Evolutionary conservation across 805 yeast genomes (phyloP).

Genomic region (Metschnikowia cerradonensis): DNA sequence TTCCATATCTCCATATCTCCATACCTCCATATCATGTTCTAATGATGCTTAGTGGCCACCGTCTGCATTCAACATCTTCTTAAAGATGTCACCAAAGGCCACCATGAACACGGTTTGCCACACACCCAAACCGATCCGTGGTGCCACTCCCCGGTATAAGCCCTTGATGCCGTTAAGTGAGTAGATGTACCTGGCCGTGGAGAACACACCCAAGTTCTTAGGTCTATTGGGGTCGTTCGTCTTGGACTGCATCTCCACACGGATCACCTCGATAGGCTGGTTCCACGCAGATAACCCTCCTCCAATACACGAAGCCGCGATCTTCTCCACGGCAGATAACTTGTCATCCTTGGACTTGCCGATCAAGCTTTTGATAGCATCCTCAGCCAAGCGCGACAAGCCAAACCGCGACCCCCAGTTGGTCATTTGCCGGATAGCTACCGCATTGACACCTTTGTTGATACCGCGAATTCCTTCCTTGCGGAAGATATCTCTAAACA

Average conservation of each 20-base stretch:
- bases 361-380: constrained; percentile 59
- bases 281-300: constrained; percentile 99
- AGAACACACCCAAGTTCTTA: constrained; percentile 72
- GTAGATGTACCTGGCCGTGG: constrained; percentile 81
- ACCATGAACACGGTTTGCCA: constrained; percentile 99
- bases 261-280: constrained; percentile 96
- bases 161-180: constrained; percentile 81
- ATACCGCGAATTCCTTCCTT: constrained; percentile 92
- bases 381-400: constrained; percentile 86
- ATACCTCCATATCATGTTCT: too few relatives aligned
- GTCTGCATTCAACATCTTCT: constrained; percentile 39
- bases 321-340: constrained; percentile 74
- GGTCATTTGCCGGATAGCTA: constrained; percentile 97
- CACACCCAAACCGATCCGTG: constrained; percentile 92
- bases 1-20: too few relatives aligned
- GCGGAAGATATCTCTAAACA: constrained; percentile 76
- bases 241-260: constrained; percentile 97
- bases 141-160: constrained; percentile 92
- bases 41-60: constrained; percentile 19
- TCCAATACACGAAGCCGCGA: constrained; percentile 82
- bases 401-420: constrained; percentile 99
- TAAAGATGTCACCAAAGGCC: constrained; percentile 85
- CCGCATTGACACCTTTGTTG: constrained; percentile 97
- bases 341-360: constrained; percentile 57
- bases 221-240: constrained; percentile 95